These are phyloP conservation scores for Lenwebbia sp. DNA, from an alignment of 345 rosid genomes.

Conservation along the genomic window DNA sequence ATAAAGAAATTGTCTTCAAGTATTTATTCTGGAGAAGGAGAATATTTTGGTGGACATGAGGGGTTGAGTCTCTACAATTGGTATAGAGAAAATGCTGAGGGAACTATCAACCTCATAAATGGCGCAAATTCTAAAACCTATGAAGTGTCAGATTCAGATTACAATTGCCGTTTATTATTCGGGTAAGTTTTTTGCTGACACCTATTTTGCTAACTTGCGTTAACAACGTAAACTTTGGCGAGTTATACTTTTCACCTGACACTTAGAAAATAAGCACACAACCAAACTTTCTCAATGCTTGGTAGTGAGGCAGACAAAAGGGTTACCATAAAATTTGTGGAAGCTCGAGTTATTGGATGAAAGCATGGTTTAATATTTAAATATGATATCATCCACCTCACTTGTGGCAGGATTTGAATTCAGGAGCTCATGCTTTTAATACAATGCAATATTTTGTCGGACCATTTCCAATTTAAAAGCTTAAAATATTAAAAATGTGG, in stretches of 20 bases:
- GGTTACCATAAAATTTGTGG: not conserved
- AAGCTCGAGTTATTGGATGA: not conserved
- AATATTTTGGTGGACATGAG: slow-evolving; percentile 90
- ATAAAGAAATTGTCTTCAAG: slow-evolving; percentile 52
- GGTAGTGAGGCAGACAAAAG: not conserved
- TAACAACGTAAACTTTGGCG: not conserved
- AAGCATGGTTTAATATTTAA: not conserved
- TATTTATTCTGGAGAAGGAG: slow-evolving; percentile 77
- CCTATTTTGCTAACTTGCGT: slow-evolving; percentile 1
- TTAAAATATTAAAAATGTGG: not conserved
- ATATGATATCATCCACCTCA: not conserved
- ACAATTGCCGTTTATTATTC: slow-evolving; percentile 65
- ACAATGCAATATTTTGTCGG: not conserved
- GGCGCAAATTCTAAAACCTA: slow-evolving; percentile 68
- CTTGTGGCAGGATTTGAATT: not conserved
- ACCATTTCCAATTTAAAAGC: not conserved
- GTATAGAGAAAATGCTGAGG: slow-evolving; percentile 79
- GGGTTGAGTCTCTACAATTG: slow-evolving; percentile 87
- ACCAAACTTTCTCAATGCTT: not conserved
- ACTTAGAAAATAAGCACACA: not conserved
- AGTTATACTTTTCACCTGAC: not conserved
- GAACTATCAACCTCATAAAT: slow-evolving; percentile 52
- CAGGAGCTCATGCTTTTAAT: not conserved
- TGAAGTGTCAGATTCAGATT: slow-evolving; percentile 75
- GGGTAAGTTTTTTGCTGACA: slow-evolving; percentile 44